These are phyloP conservation scores for Hypoxylon rickii DNA, from an alignment of 495 filamentous ascomycete genomes.

Conservation along the genomic window DNA sequence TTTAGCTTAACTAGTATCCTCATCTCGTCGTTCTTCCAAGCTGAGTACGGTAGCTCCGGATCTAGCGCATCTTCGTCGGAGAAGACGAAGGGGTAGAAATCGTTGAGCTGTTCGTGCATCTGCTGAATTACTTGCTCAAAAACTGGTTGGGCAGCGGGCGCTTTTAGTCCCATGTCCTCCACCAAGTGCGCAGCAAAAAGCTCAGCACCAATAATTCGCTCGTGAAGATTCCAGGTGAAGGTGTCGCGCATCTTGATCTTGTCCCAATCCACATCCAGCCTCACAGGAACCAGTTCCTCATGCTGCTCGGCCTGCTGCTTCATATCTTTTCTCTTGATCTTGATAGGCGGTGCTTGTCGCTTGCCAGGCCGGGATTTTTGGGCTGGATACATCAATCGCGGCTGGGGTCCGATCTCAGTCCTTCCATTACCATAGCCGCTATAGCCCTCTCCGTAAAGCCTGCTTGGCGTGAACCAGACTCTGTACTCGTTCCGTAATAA, in stretches of 20 bases:
- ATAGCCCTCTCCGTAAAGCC: constrained; percentile 76
- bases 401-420: constrained; percentile 64
- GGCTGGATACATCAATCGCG: constrained; percentile 72
- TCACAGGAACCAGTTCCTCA: constrained; percentile 88
- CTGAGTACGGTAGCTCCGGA: constrained; percentile 84
- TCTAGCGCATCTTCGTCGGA: constrained; percentile 91
- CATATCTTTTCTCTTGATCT: constrained; percentile 75
- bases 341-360: constrained; percentile 70
- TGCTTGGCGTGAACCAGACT: constrained; percentile 49
- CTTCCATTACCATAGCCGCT: constrained; percentile 84
- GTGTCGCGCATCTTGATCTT: constrained; percentile 96
- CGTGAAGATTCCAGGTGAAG: constrained; percentile 98
- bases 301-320: constrained; percentile 83
- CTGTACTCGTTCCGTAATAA: constrained; percentile 53
- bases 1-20: constrained; percentile 92
- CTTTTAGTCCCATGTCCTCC: constrained; percentile 81
- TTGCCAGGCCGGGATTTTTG: constrained; percentile 74
- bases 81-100: constrained; percentile 88
- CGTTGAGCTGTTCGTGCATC: constrained; percentile 86
- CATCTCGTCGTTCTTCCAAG: constrained; percentile 99
- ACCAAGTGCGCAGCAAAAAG: constrained; percentile 86
- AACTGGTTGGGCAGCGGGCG: constrained; percentile 68
- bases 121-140: constrained; percentile 77
- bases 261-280: constrained; percentile 93
- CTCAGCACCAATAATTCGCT: constrained; percentile 76